Conservation (phyloP, 345 rosid genomes). For the Eucalyptus urophylla region DNA sequence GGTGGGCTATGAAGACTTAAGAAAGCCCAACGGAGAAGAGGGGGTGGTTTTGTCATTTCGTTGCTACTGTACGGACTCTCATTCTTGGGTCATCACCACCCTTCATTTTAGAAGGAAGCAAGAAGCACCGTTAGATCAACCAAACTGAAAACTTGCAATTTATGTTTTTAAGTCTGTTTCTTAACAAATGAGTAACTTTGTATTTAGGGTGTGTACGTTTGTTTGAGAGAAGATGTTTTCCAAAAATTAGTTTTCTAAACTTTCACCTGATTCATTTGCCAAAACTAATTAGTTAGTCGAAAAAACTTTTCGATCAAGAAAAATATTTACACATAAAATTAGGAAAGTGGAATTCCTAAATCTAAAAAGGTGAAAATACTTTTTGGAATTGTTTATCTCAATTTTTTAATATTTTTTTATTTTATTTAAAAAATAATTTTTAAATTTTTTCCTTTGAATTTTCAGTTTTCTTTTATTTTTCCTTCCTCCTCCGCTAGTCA, state of each 20-base stretch:
- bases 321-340: too few relatives aligned
- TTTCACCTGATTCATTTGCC: accelerated
- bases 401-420: too few relatives aligned
- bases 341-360: background rate
- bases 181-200: background rate
- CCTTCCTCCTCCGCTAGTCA: background rate
- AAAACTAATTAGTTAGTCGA: too few relatives aligned
- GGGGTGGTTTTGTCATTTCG: background rate
- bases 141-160: background rate
- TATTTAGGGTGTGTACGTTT: background rate
- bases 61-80: background rate
- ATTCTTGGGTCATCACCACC: background rate
- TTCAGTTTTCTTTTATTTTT: too few relatives aligned
- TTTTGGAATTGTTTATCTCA: background rate
- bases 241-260: accelerated
- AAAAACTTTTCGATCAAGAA: background rate
- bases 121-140: background rate
- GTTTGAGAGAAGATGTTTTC: too few relatives aligned
- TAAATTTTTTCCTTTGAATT: background rate
- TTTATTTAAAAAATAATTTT: too few relatives aligned
- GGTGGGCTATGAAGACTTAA: background rate
- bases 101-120: background rate
- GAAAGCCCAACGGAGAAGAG: background rate
- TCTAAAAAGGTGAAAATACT: background rate
- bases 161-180: background rate